Base-by-base conservation (phyloP, 768 basidiomycete species). In the Dendrothele bispora region DNA sequence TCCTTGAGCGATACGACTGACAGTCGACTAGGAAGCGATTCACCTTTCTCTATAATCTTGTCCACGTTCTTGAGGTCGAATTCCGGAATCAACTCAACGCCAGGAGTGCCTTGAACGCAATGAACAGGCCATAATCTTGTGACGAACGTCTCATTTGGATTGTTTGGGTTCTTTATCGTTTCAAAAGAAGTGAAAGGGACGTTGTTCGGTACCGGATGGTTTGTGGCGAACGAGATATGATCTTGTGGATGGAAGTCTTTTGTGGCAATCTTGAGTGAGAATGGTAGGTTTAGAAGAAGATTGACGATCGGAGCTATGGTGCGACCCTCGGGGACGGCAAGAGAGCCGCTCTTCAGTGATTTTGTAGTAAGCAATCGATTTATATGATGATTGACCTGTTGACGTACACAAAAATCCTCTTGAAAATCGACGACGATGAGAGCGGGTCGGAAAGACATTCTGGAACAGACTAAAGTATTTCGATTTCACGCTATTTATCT, bases 341-440 rank as follows among this genome's bases (percentile, higher is more conserved):
- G 79, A 5, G 83, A 75, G 3, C 91, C 91, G 17, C 68, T 36
- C 48, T 50, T 11, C 18, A 29, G 8, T 14, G 20, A 22, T n/a
- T n/a, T n/a, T n/a, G n/a, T n/a, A 22, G 17, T 15, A 11, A 26
- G 21, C 25, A 29, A 4, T 34, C 4, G n/a, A 17, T 2, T 35
- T 21, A 22, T 34, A 14, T 4, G 15, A 10, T 10, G 30, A 29
- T 10, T 39, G 4, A 3, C 35, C 26, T 15, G 15, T 32, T 32
- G 26, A 26, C 48, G 22, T 38, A 44, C 48, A 22, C 91, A 77
- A 57, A 95, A 95, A 63, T 95, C 91, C 59, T 88, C 78, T 61
- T 95, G 91, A 63, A 90, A 77, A 60, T 93, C 91, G 29, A 92
- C 70, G 46, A 91, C 75, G 43, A 91, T 58, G 18, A 91, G 72